Conservation (phyloP, 2,329 filamentous ascomycete genomes). For the Cordyceps pruinosa region DNA sequence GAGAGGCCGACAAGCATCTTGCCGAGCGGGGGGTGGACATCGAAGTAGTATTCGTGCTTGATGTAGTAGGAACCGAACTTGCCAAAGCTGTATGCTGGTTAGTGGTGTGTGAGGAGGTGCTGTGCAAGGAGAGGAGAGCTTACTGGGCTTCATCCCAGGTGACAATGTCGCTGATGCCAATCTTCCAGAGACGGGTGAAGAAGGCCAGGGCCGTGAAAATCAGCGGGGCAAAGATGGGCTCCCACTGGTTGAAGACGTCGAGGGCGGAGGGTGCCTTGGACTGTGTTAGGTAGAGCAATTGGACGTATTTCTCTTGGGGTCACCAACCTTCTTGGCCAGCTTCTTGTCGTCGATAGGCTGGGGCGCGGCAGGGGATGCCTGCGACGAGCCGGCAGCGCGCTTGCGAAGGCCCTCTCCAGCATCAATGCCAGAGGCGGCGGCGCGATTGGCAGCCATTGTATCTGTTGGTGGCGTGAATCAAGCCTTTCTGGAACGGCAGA, state of each 20-base stretch:
- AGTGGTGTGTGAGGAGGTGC: conserved; percentile 13
- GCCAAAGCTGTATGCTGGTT: conserved; percentile 58
- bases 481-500: not conserved
- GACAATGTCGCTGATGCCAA: conserved; percentile 59
- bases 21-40: conserved; percentile 84
- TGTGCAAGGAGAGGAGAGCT: conserved; percentile 21
- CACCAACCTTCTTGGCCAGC: conserved; percentile 46
- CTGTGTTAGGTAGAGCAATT: not conserved
- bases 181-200: conserved; percentile 63
- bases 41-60: conserved; percentile 98
- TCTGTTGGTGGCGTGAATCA: not conserved
- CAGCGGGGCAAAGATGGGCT: conserved; percentile 54
- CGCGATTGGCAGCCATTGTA: conserved; percentile 48
- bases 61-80: conserved; percentile 99
- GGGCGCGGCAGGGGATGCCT: conserved; percentile 28
- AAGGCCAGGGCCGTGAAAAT: conserved; percentile 55
- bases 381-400: conserved; percentile 38
- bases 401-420: conserved; percentile 49
- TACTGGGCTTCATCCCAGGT: conserved; percentile 63
- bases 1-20: conserved; percentile 98
- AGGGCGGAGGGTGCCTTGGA: conserved; percentile 50
- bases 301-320: not conserved
- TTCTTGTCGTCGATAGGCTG: conserved; percentile 51
- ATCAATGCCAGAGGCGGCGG: conserved; percentile 54
- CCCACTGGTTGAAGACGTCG: conserved; percentile 56